Conservation (phyloP, 1,284 basidiomycete species). For the Ceratorhiza oryzae-sativae region DNA sequence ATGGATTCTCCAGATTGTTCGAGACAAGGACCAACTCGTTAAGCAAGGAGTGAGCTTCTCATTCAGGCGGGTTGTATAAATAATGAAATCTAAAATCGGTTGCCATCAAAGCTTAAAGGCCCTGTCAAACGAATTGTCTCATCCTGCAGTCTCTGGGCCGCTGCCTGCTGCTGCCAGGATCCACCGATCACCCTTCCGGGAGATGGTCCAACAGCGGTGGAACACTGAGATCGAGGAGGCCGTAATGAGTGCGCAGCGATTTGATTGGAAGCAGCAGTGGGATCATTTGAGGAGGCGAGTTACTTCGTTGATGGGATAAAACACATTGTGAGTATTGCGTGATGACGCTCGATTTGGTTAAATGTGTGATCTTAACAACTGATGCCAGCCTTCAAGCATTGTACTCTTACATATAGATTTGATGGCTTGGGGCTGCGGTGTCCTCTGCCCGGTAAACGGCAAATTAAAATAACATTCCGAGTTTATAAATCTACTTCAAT, state of each 20-base stretch:
- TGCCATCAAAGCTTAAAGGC: background rate
- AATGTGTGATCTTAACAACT: background rate
- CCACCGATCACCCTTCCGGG: slow-evolving; percentile 29
- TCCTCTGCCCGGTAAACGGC: background rate
- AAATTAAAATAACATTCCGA: background rate
- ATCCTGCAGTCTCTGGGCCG: slow-evolving; percentile 8
- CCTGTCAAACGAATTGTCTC: slow-evolving; percentile 13
- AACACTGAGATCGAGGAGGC: slow-evolving; percentile 25
- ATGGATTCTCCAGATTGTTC: slow-evolving; percentile 10
- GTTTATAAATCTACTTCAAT: background rate
- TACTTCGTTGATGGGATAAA: slow-evolving; percentile 7
- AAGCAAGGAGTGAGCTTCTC: slow-evolving; percentile 1
- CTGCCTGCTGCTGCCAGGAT: slow-evolving; percentile 23
- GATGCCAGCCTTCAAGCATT: background rate
- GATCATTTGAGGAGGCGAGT: slow-evolving; percentile 31
- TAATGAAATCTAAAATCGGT: background rate
- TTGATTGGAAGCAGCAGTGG: slow-evolving; percentile 32
- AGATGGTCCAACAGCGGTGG: slow-evolving; percentile 26
- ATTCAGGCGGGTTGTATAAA: background rate
- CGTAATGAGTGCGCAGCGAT: slow-evolving; percentile 16
- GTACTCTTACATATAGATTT: background rate
- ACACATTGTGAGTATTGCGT: background rate
- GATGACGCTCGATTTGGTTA: background rate
- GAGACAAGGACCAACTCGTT: slow-evolving; percentile 11
- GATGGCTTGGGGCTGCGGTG: background rate